A percentile compares a stretch with the other conserved stretches of the same genome.
Evolutionary conservation across 805 yeast species (phyloP).

Genomic region (Starmera quercuum): DNA sequence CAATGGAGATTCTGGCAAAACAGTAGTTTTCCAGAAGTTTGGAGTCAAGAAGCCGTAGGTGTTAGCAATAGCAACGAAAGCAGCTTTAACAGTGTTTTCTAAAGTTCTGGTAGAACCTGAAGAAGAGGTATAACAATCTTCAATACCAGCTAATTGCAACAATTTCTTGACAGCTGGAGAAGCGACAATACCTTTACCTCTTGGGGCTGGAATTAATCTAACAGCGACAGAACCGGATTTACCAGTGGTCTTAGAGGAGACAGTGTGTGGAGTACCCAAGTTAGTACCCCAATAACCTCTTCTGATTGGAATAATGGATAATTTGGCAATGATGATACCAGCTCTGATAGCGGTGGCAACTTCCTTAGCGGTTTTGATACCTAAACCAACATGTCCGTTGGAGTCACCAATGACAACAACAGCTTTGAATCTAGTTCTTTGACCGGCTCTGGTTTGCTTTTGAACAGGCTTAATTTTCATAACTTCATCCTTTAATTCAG

Average conservation of each 20-base stretch:
- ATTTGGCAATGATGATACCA: conserved; percentile 98
- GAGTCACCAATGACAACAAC: conserved; percentile 99
- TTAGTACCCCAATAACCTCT: conserved; percentile 99
- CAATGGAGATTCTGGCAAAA: conserved; percentile 86
- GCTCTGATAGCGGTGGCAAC: conserved; percentile 99
- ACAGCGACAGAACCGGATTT: conserved; percentile 99
- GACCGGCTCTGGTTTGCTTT: conserved; percentile 99
- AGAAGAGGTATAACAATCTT: conserved; percentile 98
- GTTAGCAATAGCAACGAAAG: conserved; percentile 99
- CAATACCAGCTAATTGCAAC: conserved; percentile 99
- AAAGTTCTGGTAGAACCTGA: conserved; percentile 99
- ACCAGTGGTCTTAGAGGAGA: conserved; percentile 97
- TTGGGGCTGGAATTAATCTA: conserved; percentile 99
- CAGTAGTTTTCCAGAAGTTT: conserved; percentile 90
- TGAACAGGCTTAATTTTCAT: conserved; percentile 99
- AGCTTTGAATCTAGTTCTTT: conserved; percentile 99
- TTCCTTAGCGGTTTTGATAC: conserved; percentile 99
- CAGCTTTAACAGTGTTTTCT: conserved; percentile 99
- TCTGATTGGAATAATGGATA: conserved; percentile 98
- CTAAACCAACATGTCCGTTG: conserved; percentile 99
- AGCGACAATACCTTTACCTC: conserved; percentile 99
- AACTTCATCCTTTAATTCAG: conserved; percentile 95
- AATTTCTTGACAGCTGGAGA: conserved; percentile 99
- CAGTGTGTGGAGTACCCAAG: conserved; percentile 99
- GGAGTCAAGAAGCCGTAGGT: conserved; percentile 99